These are phyloP conservation scores for Pseudevernia furfuracea DNA, from an alignment of 495 filamentous ascomycete species.

Conservation along the genomic window DNA sequence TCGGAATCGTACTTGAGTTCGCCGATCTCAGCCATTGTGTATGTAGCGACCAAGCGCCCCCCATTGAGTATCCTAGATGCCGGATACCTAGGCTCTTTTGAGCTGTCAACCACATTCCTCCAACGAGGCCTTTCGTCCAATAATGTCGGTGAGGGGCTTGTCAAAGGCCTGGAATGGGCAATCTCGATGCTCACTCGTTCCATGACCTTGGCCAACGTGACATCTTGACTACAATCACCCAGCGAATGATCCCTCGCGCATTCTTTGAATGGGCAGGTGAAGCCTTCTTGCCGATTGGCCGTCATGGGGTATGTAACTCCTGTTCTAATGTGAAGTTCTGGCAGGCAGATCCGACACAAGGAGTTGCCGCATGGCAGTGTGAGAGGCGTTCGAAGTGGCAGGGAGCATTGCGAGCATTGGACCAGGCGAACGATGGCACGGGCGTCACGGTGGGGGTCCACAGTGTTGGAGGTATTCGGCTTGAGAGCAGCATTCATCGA, in stretches of 20 bases:
- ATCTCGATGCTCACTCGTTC: conserved; percentile 34
- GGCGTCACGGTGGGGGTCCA: conserved; percentile 43
- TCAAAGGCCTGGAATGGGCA: conserved; percentile 22
- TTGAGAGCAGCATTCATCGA: conserved; percentile 31
- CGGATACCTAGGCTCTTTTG: conserved; percentile 20
- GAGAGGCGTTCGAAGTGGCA: conserved; percentile 57
- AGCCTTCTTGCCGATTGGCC: conserved; percentile 55
- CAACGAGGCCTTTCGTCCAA: conserved; percentile 27
- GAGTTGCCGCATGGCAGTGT: conserved; percentile 79
- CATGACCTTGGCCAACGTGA: conserved; percentile 60
- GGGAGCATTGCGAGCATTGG: conserved; percentile 69
- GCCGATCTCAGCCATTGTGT: conserved; percentile 45
- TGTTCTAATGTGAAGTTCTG: conserved; percentile 49
- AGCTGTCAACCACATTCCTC: conserved; percentile 25
- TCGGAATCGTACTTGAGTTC: conserved; percentile 47
- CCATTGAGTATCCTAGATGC: conserved; percentile 35
- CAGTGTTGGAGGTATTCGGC: conserved; percentile 21
- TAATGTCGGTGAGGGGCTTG: conserved; percentile 23
- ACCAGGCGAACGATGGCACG: conserved; percentile 59
- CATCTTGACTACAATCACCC: conserved; percentile 68
- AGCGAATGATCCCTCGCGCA: conserved; percentile 66
- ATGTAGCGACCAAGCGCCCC: conserved; percentile 56
- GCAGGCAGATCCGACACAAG: conserved; percentile 69
- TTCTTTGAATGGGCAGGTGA: conserved; percentile 60
- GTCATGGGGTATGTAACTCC: conserved; percentile 69